These are phyloP conservation scores for Ophiocordyceps robertsii DNA, from an alignment of 2,329 filamentous ascomycete species.

Conservation along the genomic window DNA sequence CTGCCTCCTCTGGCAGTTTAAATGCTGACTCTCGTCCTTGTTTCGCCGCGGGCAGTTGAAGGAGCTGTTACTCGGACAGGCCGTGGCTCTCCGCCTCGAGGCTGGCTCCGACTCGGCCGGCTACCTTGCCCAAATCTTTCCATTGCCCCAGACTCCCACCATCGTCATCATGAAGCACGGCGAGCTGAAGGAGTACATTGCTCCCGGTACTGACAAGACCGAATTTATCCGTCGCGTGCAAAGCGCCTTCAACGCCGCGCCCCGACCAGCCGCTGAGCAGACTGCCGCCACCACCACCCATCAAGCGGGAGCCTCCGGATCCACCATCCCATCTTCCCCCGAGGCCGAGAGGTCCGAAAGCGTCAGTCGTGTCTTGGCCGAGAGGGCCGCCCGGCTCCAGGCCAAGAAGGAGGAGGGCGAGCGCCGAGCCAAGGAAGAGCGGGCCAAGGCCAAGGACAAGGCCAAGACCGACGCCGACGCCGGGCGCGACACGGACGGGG, in stretches of 20 bases:
- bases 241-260: conserved; percentile 16
- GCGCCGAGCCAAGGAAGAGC: conserved; percentile 35
- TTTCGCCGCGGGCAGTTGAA: conserved; percentile 30
- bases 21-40: conserved; percentile 2
- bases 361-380: conserved; percentile 28
- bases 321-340: conserved; percentile 7
- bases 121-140: conserved; percentile 72
- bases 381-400: conserved; percentile 32
- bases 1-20: neutral
- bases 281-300: conserved; percentile 2
- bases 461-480: conserved; percentile 27
- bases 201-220: conserved; percentile 47
- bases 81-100: conserved; percentile 56
- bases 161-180: conserved; percentile 71
- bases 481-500: conserved; percentile 15
- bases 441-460: conserved; percentile 31
- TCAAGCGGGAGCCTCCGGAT: conserved; percentile 5
- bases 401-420: conserved; percentile 28
- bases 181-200: conserved; percentile 63
- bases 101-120: conserved; percentile 68
- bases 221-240: conserved; percentile 44
- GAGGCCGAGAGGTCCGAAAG: conserved; percentile 17
- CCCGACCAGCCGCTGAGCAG: conserved; percentile 2
- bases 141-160: conserved; percentile 64
- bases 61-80: conserved; percentile 42